Evolutionary conservation across 2,329 filamentous ascomycete species (phyloP).

Genomic region (Didymella lethalis): DNA sequence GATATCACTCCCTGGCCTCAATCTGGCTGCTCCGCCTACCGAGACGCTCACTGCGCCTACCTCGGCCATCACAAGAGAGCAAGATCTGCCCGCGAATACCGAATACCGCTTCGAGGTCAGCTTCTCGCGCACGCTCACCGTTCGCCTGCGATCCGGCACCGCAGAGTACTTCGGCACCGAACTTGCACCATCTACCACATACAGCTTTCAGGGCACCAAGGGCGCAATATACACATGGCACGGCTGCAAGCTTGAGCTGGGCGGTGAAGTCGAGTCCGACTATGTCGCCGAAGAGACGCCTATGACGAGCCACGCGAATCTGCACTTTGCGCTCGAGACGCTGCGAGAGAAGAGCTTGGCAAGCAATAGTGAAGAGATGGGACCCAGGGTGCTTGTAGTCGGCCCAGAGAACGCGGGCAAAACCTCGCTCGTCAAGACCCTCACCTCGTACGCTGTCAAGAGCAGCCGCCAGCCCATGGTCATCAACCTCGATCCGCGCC

Average conservation of each 20-base stretch:
- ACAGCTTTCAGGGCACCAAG: slow-evolving; percentile 82
- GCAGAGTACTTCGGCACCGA: slow-evolving; percentile 97
- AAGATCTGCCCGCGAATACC: slow-evolving; percentile 55
- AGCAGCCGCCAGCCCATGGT: slow-evolving; percentile 78
- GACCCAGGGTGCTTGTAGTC: slow-evolving; percentile 84
- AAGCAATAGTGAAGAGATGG: slow-evolving; percentile 54
- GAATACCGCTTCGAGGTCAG: slow-evolving; percentile 56
- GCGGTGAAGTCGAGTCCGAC: slow-evolving; percentile 71
- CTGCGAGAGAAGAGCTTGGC: slow-evolving; percentile 68
- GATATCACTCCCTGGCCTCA: slow-evolving; percentile 57
- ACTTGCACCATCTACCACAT: slow-evolving; percentile 79
- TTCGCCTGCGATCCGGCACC: slow-evolving; percentile 76
- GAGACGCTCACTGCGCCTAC: slow-evolving; percentile 35
- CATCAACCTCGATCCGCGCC: slow-evolving; percentile 83
- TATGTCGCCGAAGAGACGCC: slow-evolving; percentile 81
- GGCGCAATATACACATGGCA: slow-evolving; percentile 92
- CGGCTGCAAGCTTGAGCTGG: slow-evolving; percentile 84
- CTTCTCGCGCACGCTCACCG: slow-evolving; percentile 45
- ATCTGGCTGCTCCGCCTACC: slow-evolving; percentile 48
- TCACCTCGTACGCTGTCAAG: slow-evolving; percentile 81
- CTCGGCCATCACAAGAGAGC: slow-evolving; percentile 43
- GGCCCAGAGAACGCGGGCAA: slow-evolving; percentile 83
- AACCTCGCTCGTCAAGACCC: slow-evolving; percentile 77
- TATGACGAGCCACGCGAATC: slow-evolving; percentile 80
- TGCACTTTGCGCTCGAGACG: slow-evolving; percentile 85